A percentile compares a stretch with the other conserved stretches of the same genome.
phyloP scores from a whole-genome alignment of 257 asterid genomes.

The Echites panduratus region DNA sequence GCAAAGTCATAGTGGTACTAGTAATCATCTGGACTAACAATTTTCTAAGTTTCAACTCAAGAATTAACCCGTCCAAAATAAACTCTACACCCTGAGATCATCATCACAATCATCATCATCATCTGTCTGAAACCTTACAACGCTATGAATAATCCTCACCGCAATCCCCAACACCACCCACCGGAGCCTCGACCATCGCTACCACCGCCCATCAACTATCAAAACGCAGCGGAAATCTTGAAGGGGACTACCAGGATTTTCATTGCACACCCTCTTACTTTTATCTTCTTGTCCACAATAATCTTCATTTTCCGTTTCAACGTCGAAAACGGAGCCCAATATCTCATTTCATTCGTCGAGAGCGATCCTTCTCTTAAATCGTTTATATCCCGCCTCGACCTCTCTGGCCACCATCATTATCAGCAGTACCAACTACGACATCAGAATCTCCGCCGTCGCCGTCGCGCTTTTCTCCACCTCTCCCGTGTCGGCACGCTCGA shows the following conservation, averaged over 20 bases:
- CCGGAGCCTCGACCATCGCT: slow-evolving; percentile 24
- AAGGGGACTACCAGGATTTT: slow-evolving; percentile 41
- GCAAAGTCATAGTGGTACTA: background rate
- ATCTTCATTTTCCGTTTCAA: slow-evolving; percentile 66
- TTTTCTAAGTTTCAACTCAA: background rate
- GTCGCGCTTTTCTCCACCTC: slow-evolving; percentile 82
- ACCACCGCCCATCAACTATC: slow-evolving; percentile 38
- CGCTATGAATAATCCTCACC: slow-evolving; percentile 20
- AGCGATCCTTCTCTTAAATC: slow-evolving; percentile 67
- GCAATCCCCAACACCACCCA: slow-evolving; percentile 28
- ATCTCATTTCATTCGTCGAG: slow-evolving; percentile 69
- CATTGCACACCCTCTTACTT: slow-evolving; percentile 44
- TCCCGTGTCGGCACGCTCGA: slow-evolving; percentile 83
- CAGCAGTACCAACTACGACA: slow-evolving; percentile 21
- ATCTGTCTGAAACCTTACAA: slow-evolving; percentile 5
- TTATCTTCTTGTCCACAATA: slow-evolving; percentile 53
- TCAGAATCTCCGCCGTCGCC: slow-evolving; percentile 49
- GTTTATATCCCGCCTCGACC: slow-evolving; percentile 68
- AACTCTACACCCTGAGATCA: slow-evolving; percentile 5
- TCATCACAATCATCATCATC: background rate
- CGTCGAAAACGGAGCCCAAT: slow-evolving; percentile 58
- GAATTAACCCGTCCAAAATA: background rate
- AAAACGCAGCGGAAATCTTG: slow-evolving; percentile 55
- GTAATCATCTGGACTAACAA: background rate
- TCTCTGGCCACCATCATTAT: slow-evolving; percentile 26